Base-by-base conservation (phyloP, 805 yeast species). In the Starmerella etchellsii region DNA sequence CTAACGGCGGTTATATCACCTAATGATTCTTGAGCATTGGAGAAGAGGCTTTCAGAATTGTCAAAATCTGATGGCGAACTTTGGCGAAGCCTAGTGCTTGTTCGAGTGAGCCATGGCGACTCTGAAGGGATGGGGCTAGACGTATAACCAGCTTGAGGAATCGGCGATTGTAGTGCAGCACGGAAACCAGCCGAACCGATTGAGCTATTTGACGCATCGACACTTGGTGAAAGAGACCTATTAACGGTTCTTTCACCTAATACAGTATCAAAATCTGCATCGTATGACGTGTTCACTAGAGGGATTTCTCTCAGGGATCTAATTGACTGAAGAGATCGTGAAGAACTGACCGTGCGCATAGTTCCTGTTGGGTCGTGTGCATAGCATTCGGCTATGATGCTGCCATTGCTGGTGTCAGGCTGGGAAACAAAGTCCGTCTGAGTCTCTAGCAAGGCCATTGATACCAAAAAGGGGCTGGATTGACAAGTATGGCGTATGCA, bases 281-380 rank as follows among this genome's bases (percentile, higher is more conserved):
- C 52, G 11, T 34, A 36, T 3, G 52, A 43, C 6, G 49, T 29
- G 24, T 48, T 50, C 11, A 52, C 55, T 11, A 42, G 41, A 3
- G 57, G 55, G 28, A 53, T 52, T 26, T 53, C 57, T 6, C 54
- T 39, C 34, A 52, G 37, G 11, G 52, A 46, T 18, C 42, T 46
- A n/a, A 53, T 51, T n/a, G 48, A 43, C 8, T 24, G 33, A 15
- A 27, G 31, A 9, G 47, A 37, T 11, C 20, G 34, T 5, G 28
- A 15, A 8, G 42, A 34, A 3, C 26, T 20, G 10, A 36, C 8
- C 16, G 42, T 27, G 4, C 34, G 25, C 15, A 24, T 27, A 18
- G 34, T 19, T 23, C 13, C 35, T 8, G 37, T 6, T 6, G 31
- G 9, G 15, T n/a, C 16, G 31, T 11, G 31, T 28, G 31, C 7